Base-by-base conservation (phyloP, 2,329 filamentous ascomycete species). In the Trichoderma guizhouense region DNA sequence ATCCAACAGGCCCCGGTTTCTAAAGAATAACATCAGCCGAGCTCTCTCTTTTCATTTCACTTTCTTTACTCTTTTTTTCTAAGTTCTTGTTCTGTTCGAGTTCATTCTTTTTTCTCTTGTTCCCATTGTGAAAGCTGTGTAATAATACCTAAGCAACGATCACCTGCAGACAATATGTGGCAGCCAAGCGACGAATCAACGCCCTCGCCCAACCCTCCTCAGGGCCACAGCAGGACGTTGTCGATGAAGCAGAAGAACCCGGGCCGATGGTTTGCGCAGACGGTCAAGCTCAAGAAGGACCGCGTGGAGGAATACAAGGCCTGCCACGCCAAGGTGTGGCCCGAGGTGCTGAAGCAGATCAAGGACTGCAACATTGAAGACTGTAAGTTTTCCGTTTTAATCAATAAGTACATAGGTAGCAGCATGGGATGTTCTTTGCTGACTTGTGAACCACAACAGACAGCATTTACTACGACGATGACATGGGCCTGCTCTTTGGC, bases 271-370 rank as follows among this genome's bases (percentile, higher is more conserved):
- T 86, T 94, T 76, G 92, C 87, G 51, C 92, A 94, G 81, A 91
- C 93, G 74, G 86, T 95, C 69, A 90, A 89, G 78, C 86, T 95
- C 71, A 92, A 90, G 81, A 88, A 89, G 14, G 88, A 91, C 74
- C 87, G 84, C 73, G 83, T 92, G 15, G 86, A 87, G 26, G 87
- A 90, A 74, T 95, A 95, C 83, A 94, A 93, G 79, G 86, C 90
- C 76, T 90, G 89, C 74, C 93, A 95, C 78, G 89, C 89, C 7
- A 86, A 86, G 5, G 91, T 94, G 0, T 95, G 92, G 93, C 92
- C 92, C 7, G 91, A 92, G 76, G 92, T 96, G 1, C 82, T 93
- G 39, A 86, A 89, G 79, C 91, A 94, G 82, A 94, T 95, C 77
- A 89, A 90, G 78, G 88, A 90, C 53, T 93, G 90, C 79, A 92